phyloP scores from a whole-genome alignment of 1,139 yeast species.

The Blastobotrys apis region DNA sequence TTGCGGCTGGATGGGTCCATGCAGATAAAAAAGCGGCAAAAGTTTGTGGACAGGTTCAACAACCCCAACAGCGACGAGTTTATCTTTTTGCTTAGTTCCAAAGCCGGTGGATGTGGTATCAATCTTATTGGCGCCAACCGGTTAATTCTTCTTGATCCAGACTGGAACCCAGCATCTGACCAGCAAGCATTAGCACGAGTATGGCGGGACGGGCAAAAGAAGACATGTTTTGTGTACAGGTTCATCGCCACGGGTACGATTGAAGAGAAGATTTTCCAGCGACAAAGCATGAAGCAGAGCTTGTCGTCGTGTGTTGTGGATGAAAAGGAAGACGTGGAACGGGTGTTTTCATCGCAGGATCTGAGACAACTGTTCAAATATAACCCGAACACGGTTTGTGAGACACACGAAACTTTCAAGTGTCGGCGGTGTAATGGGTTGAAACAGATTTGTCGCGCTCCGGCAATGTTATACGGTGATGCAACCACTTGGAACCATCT shows the following conservation, averaged over 20 bases:
- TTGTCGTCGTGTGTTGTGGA: constrained; percentile 95
- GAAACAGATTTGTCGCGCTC: constrained; percentile 61
- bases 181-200: constrained; percentile 97
- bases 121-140: constrained; percentile 95
- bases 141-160: constrained; percentile 85
- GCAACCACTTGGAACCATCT: constrained; percentile 97
- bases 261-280: constrained; percentile 92
- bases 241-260: constrained; percentile 93
- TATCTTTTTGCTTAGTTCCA: constrained; percentile 81
- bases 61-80: constrained; percentile 88
- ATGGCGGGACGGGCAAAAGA: constrained; percentile 99
- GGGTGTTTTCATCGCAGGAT: constrained; percentile 80
- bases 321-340: constrained; percentile 90
- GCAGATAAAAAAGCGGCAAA: constrained; percentile 88
- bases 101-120: constrained; percentile 99
- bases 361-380: constrained; percentile 71
- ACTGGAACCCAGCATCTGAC: constrained; percentile 99
- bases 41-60: constrained; percentile 84
- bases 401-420: constrained; percentile 88
- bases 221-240: constrained; percentile 91
- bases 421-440: constrained; percentile 74
- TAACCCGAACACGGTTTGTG: constrained; percentile 66
- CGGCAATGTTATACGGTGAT: constrained; percentile 95
- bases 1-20: constrained; percentile 88
- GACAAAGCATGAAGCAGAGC: constrained; percentile 95